Conservation (phyloP, 495 filamentous ascomycete genomes). For the Lineolata rhizophorae region DNA sequence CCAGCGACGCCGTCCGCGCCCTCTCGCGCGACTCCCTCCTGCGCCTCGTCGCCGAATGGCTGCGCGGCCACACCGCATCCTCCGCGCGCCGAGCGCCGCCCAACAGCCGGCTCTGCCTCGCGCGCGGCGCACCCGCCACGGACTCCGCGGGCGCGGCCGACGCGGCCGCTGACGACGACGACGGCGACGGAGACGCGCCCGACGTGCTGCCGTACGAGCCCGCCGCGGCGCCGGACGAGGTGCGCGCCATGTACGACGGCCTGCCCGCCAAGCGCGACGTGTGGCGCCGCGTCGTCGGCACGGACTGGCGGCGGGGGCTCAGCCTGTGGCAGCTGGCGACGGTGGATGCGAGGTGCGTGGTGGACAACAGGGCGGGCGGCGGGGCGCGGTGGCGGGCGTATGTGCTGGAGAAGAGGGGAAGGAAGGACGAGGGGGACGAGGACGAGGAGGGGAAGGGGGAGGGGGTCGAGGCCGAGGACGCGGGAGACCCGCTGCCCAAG, state of each 20-base stretch:
- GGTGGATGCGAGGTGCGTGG: constrained; percentile 55
- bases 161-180: too few relatives aligned
- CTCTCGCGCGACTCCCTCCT: too few relatives aligned
- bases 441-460: constrained; percentile 4
- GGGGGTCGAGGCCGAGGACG: constrained; percentile 17
- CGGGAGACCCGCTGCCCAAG: constrained; percentile 29
- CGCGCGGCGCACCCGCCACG: too few relatives aligned
- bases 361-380: constrained; percentile 51
- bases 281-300: constrained; percentile 51
- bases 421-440: constrained; percentile 13
- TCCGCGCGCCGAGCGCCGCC: too few relatives aligned
- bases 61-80: too few relatives aligned
- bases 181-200: too few relatives aligned
- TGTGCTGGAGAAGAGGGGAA: not conserved
- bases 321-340: constrained; percentile 61
- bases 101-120: too few relatives aligned
- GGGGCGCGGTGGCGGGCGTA: constrained; percentile 44
- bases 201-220: too few relatives aligned
- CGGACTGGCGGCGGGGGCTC: constrained; percentile 64
- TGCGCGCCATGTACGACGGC: constrained; percentile 38
- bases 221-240: too few relatives aligned
- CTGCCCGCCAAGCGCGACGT: constrained; percentile 43
- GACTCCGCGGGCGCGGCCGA: too few relatives aligned
- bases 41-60: too few relatives aligned
- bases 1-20: too few relatives aligned